Percentiles rank a stretch among this genome's conserved stretches.
Conservation (phyloP, 345 rosid genomes). For the Populus simonii region DNA sequence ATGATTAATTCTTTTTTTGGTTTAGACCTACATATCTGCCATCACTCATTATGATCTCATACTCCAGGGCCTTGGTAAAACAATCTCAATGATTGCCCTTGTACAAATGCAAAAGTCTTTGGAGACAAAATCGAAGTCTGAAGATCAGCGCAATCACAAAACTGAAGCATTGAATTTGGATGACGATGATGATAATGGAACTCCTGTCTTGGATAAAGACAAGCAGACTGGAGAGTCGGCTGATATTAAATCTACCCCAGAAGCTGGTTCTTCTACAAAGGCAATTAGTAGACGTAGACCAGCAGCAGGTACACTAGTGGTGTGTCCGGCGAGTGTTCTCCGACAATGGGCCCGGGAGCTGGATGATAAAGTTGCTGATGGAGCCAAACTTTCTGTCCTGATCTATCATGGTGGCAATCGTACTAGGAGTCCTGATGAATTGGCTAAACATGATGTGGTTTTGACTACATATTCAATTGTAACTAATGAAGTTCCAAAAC, state of each 20-base stretch:
- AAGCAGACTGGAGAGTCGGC: slow-evolving; percentile 42
- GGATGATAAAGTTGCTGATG: slow-evolving; percentile 77
- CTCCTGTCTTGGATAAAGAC: slow-evolving; percentile 29
- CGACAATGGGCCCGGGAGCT: slow-evolving; percentile 96
- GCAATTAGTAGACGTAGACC: slow-evolving; percentile 51
- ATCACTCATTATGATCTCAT: slow-evolving; percentile 16
- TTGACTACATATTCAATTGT: slow-evolving; percentile 88
- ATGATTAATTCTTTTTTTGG: not conserved
- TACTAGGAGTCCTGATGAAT: slow-evolving; percentile 77
- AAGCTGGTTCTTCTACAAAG: slow-evolving; percentile 51
- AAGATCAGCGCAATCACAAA: slow-evolving; percentile 39
- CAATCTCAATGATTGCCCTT: slow-evolving; percentile 91
- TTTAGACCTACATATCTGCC: not conserved
- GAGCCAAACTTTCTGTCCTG: slow-evolving; percentile 60
- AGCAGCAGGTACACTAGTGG: slow-evolving; percentile 89
- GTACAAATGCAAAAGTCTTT: slow-evolving; percentile 63
- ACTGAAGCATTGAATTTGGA: slow-evolving; percentile 83
- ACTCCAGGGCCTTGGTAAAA: slow-evolving; percentile 94
- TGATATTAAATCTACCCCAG: slow-evolving; percentile 33
- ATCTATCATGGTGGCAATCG: slow-evolving; percentile 87
- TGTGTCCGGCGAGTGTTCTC: slow-evolving; percentile 92
- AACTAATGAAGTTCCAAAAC: slow-evolving; percentile 90
- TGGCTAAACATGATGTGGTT: slow-evolving; percentile 89
- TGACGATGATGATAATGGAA: slow-evolving; percentile 57
- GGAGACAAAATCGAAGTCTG: slow-evolving; percentile 55